Conservation (phyloP, 2,329 filamentous ascomycete genomes). For the Fonsecaea pugnacius region DNA sequence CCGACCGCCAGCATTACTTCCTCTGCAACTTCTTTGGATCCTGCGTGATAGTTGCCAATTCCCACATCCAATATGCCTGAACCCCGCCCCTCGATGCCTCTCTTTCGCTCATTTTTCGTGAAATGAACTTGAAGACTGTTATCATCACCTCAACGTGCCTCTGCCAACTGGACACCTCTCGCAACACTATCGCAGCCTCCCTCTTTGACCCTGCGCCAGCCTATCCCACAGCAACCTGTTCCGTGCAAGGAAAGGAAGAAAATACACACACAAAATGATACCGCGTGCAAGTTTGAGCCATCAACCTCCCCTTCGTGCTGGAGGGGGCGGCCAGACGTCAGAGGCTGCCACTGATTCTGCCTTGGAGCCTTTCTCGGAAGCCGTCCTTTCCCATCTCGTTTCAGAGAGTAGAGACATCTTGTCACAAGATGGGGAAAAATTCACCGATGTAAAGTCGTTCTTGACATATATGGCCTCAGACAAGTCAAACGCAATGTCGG, state of each 20-base stretch:
- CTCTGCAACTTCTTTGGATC: neutral
- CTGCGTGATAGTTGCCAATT: neutral
- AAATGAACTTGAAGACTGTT: neutral
- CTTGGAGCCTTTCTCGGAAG: conserved; percentile 40
- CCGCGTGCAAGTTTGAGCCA: conserved; percentile 12
- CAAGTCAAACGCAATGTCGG: conserved; percentile 50
- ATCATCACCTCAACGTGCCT: neutral
- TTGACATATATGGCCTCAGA: conserved; percentile 53
- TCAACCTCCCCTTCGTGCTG: conserved; percentile 25
- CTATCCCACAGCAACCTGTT: neutral
- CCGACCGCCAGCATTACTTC: neutral
- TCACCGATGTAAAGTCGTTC: conserved; percentile 39
- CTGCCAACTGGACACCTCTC: neutral
- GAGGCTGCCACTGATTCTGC: conserved; percentile 14
- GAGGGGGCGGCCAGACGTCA: conserved; percentile 36
- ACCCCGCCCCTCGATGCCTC: neutral
- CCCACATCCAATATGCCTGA: conserved; percentile 2
- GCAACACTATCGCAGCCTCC: neutral
- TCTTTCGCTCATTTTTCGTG: neutral
- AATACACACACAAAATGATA: conserved; percentile 4
- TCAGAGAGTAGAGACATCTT: conserved; percentile 43
- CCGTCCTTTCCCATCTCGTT: conserved; percentile 43
- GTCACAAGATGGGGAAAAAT: conserved; percentile 28
- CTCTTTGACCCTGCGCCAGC: neutral
- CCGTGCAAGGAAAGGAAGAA: neutral